Evolutionary conservation across 441 rosid genomes (phyloP), one percentile per base, ranked within the genome.

Genomic region (Populus hybrid): DNA sequence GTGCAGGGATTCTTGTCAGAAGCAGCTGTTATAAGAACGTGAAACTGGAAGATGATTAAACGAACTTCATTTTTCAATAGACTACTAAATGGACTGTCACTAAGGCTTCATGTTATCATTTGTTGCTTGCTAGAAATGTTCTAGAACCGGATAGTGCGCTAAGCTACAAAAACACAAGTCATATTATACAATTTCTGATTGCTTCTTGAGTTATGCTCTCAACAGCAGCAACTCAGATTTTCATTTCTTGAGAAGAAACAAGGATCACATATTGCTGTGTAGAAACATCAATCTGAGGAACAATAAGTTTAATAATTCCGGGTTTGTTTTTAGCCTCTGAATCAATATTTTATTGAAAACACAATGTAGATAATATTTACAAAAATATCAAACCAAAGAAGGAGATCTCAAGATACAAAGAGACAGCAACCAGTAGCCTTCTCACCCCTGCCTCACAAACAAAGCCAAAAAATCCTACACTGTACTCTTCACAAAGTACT

Each of bases 291-390:
- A 26, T 24, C 34, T 26, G 23, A 28, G 30, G 40, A 35, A 42
- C 30, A 63, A 12, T 1, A 12, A 61, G 10, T 23, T 20, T 61
- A 8, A 1, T 35, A 61, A 5, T 73, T 21, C 20, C 18, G 59
- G 23, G 12, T 16, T 59, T 24, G 14, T 73, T 64, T 59, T 36
- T 73, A 61, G 28, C 75, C 67, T 84, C 69, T 72, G 76, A 66
- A 81, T 67, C 35, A 67, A n/a, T 69, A n/a, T 65, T 42, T 77
- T 61, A 67, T 65, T 64, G 69, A 73, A 20, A n/a, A 70, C 63
- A 67, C 11, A 57, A 35, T 53, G 38, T 57, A 46, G 69, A 59
- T 35, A 73, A 76, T 78, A 84, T 89, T 79, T 85, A 85, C 88
- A 86, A 40, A 53, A 82, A 77, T 28, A 78, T 70, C 78, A 81